Evolutionary conservation across 2,329 filamentous ascomycete species (phyloP).

Genomic region (Dothistroma septosporum): DNA sequence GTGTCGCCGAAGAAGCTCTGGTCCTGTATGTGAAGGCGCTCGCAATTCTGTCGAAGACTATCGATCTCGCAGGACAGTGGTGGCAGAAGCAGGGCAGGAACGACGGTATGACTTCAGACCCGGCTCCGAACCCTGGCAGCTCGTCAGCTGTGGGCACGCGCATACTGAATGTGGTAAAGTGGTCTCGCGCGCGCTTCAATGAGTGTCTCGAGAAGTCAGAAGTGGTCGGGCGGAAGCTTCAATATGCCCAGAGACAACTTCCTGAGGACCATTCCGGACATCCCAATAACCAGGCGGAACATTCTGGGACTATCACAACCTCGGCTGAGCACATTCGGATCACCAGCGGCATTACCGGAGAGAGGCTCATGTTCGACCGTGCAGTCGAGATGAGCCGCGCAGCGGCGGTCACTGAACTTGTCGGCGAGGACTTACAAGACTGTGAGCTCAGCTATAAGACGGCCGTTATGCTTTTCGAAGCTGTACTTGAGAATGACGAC

Average conservation of each 20-base stretch:
- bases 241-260: conserved; percentile 78
- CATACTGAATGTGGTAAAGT: conserved; percentile 92
- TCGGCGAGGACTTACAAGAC: conserved; percentile 78
- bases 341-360: conserved; percentile 84
- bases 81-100: conserved; percentile 58
- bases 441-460: conserved; percentile 93
- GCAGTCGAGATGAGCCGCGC: conserved; percentile 94
- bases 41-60: conserved; percentile 82
- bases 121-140: conserved; percentile 20
- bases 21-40: conserved; percentile 95
- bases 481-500: conserved; percentile 81
- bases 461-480: conserved; percentile 90
- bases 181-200: conserved; percentile 91
- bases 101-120: conserved; percentile 49
- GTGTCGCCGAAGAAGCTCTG: conserved; percentile 87
- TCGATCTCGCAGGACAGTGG: conserved; percentile 92
- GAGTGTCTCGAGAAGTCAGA: conserved; percentile 96
- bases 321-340: conserved; percentile 76
- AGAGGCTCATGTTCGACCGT: conserved; percentile 97
- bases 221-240: conserved; percentile 80
- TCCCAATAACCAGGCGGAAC: conserved; percentile 67
- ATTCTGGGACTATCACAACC: conserved; percentile 52
- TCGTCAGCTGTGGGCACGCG: conserved; percentile 41
- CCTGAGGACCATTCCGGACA: conserved; percentile 83
- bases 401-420: conserved; percentile 92